phyloP scores from a whole-genome alignment of 2,329 filamentous ascomycete genomes.

The Diaporthe aspalathi region DNA sequence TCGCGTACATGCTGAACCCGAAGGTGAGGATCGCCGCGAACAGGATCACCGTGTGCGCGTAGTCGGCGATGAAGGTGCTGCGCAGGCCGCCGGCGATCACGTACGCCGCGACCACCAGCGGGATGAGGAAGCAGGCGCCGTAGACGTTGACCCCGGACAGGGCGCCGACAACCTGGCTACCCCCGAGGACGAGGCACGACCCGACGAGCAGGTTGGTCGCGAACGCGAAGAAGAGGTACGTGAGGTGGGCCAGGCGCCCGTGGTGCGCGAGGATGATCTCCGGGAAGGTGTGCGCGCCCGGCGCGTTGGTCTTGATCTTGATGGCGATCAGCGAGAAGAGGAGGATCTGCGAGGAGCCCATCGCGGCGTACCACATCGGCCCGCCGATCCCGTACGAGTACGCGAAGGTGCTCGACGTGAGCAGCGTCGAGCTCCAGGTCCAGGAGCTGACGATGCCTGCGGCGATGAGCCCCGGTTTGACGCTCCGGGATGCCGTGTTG shows the following conservation, averaged over 20 bases:
- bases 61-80: constrained; percentile 55
- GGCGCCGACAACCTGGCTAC: constrained; percentile 52
- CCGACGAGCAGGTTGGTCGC: constrained; percentile 56
- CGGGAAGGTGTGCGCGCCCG: constrained; percentile 55
- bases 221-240: constrained; percentile 53
- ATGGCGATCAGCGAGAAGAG: constrained; percentile 55
- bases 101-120: constrained; percentile 52
- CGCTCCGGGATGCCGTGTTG: constrained; percentile 57
- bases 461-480: constrained; percentile 59
- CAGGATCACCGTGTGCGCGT: constrained; percentile 54
- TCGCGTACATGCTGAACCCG: constrained; percentile 51
- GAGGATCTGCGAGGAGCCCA: constrained; percentile 54
- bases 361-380: constrained; percentile 56
- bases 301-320: constrained; percentile 54
- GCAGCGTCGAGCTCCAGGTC: constrained; percentile 60
- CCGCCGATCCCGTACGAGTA: constrained; percentile 55
- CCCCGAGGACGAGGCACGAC: constrained; percentile 52
- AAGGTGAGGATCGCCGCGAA: constrained; percentile 54
- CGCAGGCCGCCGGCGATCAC: constrained; percentile 54
- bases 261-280: constrained; percentile 54
- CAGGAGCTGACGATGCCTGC: constrained; percentile 60
- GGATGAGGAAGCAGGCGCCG: constrained; percentile 54
- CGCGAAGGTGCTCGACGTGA: constrained; percentile 55
- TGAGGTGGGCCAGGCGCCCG: constrained; percentile 51
- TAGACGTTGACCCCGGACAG: constrained; percentile 56